Evolutionary conservation across 2,329 filamentous ascomycete species (phyloP).

Genomic region (Calonectria naviculata): DNA sequence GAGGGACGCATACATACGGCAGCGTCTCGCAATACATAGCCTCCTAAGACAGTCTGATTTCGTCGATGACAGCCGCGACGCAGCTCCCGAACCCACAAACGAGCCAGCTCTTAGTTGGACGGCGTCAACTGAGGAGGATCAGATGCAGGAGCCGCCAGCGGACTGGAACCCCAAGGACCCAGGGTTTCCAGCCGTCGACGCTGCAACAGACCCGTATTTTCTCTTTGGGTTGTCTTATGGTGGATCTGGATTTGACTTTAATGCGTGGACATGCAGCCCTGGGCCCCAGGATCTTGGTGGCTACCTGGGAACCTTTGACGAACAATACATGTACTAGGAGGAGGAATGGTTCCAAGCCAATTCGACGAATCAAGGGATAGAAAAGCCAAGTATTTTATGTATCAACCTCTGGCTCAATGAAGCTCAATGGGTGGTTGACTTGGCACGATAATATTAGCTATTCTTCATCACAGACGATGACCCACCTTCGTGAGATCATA

Average conservation of each 20-base stretch:
- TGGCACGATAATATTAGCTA: background rate
- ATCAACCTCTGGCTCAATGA: background rate
- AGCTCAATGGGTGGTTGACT: too few species aligned
- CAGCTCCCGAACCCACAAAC: constrained; percentile 32
- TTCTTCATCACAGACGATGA: background rate
- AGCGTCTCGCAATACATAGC: constrained; percentile 52
- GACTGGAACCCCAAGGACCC: constrained; percentile 26
- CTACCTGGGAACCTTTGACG: constrained; percentile 32
- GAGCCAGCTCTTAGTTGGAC: constrained; percentile 34
- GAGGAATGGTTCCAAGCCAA: background rate
- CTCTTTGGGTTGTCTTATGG: constrained; percentile 37
- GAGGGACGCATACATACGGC: constrained; percentile 37
- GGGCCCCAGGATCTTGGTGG: constrained; percentile 28
- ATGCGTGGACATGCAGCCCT: constrained; percentile 33
- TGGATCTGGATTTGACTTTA: constrained; percentile 30
- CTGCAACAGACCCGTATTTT: constrained; percentile 30
- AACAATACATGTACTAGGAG: constrained; percentile 40
- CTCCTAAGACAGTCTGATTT: constrained; percentile 52
- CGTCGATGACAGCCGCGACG: constrained; percentile 51
- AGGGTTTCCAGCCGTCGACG: constrained; percentile 21
- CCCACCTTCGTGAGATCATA: background rate
- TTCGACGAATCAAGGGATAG: background rate
- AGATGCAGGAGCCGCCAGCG: constrained; percentile 17
- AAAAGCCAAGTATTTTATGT: too few species aligned
- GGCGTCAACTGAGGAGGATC: constrained; percentile 36